Percentiles rank a stretch among this genome's conserved stretches.
These are phyloP conservation scores for Arctium lappa DNA, from an alignment of 129 eudicot genomes.

Conservation along the genomic window DNA sequence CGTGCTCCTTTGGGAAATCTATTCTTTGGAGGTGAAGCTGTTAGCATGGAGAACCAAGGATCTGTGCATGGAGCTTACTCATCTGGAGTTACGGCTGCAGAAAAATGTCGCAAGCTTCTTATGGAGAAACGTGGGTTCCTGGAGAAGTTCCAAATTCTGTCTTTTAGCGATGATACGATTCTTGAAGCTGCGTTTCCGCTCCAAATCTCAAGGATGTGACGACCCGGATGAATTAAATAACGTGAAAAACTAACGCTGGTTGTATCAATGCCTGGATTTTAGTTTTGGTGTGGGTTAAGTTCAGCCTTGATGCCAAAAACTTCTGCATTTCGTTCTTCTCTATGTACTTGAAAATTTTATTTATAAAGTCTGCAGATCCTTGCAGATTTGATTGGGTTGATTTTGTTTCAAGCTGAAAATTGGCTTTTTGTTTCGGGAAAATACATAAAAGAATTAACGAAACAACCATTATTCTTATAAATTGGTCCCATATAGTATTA, in stretches of 20 bases:
- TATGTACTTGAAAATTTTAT: not conserved
- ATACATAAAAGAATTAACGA: too few relatives aligned
- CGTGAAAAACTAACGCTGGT: not conserved
- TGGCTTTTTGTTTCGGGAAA: not conserved
- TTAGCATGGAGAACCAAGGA: constrained; percentile 91
- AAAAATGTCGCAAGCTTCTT: constrained; percentile 64
- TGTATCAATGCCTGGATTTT: not conserved
- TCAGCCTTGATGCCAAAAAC: not conserved
- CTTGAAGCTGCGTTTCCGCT: constrained; percentile 70
- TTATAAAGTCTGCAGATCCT: not conserved
- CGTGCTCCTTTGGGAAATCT: constrained; percentile 83
- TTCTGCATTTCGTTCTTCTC: not conserved
- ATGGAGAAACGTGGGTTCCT: constrained; percentile 51
- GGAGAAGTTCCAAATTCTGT: constrained; percentile 51
- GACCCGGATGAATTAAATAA: not conserved
- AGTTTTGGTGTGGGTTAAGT: not conserved
- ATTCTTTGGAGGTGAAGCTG: constrained; percentile 97
- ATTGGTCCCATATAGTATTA: too few relatives aligned
- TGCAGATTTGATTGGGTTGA: not conserved
- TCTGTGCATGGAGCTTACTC: constrained; percentile 96
- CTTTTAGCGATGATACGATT: constrained; percentile 48
- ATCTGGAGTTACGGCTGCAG: constrained; percentile 78
- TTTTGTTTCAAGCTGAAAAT: not conserved
- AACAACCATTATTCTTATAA: too few relatives aligned
- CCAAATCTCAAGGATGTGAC: constrained; percentile 89